Percentiles rank a stretch among this genome's conserved stretches.
Conservation (phyloP, 148 eudicot species). For the Chenopodium quinoa region DNA sequence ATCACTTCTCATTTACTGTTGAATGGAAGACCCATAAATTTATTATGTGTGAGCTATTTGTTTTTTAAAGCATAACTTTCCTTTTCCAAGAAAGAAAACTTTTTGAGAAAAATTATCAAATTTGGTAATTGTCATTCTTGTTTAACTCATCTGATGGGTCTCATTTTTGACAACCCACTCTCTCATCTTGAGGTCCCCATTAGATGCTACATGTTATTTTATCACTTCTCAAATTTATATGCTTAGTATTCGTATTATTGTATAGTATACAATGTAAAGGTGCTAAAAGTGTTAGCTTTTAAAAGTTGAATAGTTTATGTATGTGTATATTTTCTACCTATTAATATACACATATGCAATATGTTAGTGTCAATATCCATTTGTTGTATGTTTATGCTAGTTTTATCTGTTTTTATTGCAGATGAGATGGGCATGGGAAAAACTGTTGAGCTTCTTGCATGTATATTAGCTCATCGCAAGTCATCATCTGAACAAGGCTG, state of each 20-base stretch:
- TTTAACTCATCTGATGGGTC: no score
- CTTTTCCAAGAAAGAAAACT: no score
- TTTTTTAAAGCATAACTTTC: no score
- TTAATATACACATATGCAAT: no score
- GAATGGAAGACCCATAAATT: no score
- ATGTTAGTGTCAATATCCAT: neutral
- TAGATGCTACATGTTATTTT: neutral
- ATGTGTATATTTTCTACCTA: neutral
- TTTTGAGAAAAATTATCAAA: no score
- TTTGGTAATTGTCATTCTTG: no score
- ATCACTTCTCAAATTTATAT: neutral
- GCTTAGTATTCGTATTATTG: neutral
- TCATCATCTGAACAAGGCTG: conserved; percentile 44
- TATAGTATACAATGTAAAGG: neutral
- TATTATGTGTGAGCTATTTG: no score
- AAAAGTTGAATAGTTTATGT: neutral
- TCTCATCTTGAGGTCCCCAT: no score
- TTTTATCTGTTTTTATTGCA: conserved; percentile 33
- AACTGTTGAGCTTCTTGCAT: conserved; percentile 93
- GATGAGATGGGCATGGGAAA: conserved; percentile 99
- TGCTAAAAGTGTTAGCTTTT: neutral
- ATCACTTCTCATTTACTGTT: no score
- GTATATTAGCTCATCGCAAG: conserved; percentile 75
- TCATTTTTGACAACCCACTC: no score
- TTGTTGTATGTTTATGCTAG: neutral